Percentiles rank a stretch among this genome's conserved stretches.
Evolutionary conservation across 78 protist genomes (phyloP).

Genomic region (Dictyostelium firmibasis): DNA sequence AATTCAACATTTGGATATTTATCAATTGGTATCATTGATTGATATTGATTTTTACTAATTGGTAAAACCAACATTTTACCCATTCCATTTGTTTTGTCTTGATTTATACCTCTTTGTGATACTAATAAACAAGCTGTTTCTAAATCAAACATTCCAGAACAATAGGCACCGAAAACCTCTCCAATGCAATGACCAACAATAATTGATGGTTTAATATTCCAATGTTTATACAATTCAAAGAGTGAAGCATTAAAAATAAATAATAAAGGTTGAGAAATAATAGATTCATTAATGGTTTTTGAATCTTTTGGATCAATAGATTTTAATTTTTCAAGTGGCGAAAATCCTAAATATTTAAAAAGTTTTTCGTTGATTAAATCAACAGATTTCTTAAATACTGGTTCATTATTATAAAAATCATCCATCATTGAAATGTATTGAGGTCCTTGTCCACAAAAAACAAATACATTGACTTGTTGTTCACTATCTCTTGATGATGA

Average conservation of each 20-base stretch:
- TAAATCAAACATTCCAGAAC: background rate
- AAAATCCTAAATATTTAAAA: background rate
- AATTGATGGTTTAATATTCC: conserved; percentile 50
- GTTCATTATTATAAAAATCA: background rate
- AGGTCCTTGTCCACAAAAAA: conserved; percentile 63
- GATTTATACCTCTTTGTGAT: background rate
- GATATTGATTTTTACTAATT: background rate
- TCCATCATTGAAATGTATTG: conserved; percentile 52
- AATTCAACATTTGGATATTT: background rate
- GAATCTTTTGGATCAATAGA: background rate
- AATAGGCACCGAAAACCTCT: conserved; percentile 2
- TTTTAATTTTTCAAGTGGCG: background rate
- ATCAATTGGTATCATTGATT: background rate
- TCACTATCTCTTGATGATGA: background rate
- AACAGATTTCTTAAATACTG: background rate
- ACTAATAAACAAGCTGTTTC: background rate
- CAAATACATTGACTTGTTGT: background rate
- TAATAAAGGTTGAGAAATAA: conserved; percentile 46
- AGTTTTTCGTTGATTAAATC: background rate
- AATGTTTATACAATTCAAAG: background rate
- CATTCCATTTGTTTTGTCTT: conserved; percentile 10
- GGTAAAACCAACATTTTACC: conserved; percentile 24
- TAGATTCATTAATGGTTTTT: background rate
- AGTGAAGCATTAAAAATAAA: conserved; percentile 34
- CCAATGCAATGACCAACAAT: conserved; percentile 67